Evolutionary conservation across 768 basidiomycete species (phyloP).

Genomic region (Boletus pseudopeckii): DNA sequence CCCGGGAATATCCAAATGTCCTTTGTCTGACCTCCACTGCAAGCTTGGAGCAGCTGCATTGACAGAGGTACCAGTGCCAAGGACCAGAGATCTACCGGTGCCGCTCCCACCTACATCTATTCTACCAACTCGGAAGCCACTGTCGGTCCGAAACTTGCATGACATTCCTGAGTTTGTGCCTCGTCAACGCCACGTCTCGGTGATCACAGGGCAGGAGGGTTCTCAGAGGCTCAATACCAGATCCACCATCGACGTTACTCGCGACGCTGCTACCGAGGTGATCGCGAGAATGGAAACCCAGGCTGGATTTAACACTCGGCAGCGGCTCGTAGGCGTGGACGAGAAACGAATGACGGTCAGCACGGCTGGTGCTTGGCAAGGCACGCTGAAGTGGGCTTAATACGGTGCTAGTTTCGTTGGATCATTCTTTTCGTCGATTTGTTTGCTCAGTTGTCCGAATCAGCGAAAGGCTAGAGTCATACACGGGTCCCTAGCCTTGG

Average conservation of each 20-base stretch:
- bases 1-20: constrained; percentile 20
- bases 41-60: constrained; percentile 6
- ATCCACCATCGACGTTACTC: neutral
- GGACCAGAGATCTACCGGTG: neutral
- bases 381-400: constrained; percentile 7
- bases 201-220: neutral
- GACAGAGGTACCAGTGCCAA: neutral
- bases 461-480: neutral
- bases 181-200: constrained; percentile 11
- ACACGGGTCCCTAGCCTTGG: neutral
- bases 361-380: constrained; percentile 1
- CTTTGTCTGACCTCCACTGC: constrained; percentile 25
- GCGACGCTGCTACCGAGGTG: constrained; percentile 17
- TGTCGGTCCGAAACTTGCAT: constrained; percentile 6
- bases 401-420: too few species aligned
- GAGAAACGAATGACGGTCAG: neutral
- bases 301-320: constrained; percentile 7
- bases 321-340: constrained; percentile 3
- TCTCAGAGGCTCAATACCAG: neutral
- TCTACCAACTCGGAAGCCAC: neutral
- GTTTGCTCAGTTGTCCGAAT: constrained; percentile 1
- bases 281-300: constrained; percentile 26
- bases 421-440: constrained; percentile 17
- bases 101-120: neutral
- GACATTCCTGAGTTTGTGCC: constrained; percentile 29